These are phyloP conservation scores for Rhododendron williamsianum DNA, from an alignment of 148 eudicot species.

Conservation along the genomic window DNA sequence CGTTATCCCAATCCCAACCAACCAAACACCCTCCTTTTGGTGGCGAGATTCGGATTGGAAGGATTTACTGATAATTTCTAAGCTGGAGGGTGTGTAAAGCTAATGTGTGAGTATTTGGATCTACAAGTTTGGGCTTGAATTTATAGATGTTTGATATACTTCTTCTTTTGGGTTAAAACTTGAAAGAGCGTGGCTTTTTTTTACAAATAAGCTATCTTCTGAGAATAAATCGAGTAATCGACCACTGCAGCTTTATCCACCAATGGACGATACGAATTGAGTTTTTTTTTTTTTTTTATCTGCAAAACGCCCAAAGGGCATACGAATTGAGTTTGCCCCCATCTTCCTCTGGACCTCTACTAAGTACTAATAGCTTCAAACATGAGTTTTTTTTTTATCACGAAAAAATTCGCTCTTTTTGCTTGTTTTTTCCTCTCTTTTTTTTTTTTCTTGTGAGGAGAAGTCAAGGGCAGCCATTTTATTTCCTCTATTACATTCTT, in stretches of 20 bases:
- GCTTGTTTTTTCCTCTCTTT: neutral
- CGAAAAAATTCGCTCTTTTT: neutral
- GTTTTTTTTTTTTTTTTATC: no score
- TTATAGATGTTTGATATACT: neutral
- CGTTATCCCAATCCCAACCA: neutral
- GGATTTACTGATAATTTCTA: neutral
- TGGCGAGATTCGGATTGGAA: neutral
- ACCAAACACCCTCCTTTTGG: neutral
- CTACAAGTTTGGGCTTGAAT: neutral
- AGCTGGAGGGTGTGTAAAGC: neutral
- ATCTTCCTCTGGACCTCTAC: neutral
- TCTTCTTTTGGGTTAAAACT: neutral
- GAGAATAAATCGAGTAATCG: neutral
- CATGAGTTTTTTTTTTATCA: neutral
- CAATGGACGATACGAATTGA: neutral
- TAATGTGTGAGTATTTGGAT: neutral
- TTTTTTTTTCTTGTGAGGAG: neutral
- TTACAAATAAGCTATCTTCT: neutral
- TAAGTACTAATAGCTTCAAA: neutral
- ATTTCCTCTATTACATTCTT: neutral
- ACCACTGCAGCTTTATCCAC: neutral
- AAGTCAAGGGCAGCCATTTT: neutral
- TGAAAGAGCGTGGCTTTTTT: neutral
- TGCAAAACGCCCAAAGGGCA: no score
- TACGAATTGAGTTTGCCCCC: no score